Evolutionary conservation across 1,284 basidiomycete species (phyloP).

Genomic region (Chalciporus sp.): DNA sequence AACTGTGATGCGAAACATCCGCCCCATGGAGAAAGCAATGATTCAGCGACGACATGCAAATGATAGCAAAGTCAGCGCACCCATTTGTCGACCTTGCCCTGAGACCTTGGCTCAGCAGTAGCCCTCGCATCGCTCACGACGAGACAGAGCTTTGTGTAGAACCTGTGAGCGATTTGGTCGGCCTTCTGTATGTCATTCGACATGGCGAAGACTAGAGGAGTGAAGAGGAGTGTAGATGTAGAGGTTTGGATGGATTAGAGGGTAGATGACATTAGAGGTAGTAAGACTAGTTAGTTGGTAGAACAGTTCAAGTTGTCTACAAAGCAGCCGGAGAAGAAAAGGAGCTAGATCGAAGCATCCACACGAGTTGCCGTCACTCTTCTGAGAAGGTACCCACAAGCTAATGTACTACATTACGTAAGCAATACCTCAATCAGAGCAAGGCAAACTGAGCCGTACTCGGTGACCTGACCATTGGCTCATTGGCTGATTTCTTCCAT

Average conservation of each 20-base stretch:
- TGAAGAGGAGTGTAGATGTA: constrained; percentile 3
- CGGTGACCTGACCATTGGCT: too few species aligned
- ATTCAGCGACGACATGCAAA: constrained; percentile 5
- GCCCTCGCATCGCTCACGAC: constrained; percentile 70
- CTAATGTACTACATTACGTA: constrained; percentile 21
- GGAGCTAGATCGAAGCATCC: constrained; percentile 24
- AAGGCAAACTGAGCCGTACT: neutral
- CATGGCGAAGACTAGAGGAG: constrained; percentile 28
- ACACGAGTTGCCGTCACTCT: constrained; percentile 18
- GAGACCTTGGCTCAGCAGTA: constrained; percentile 47
- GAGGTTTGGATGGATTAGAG: constrained; percentile 24
- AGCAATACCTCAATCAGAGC: constrained; percentile 26
- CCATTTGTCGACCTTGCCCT: constrained; percentile 73
- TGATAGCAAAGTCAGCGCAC: constrained; percentile 43
- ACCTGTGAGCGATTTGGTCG: constrained; percentile 79
- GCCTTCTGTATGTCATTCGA: constrained; percentile 68
- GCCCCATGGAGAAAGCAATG: neutral
- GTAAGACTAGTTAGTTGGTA: constrained; percentile 10
- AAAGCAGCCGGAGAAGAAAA: constrained; percentile 42
- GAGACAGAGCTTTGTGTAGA: constrained; percentile 77
- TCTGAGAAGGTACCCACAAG: constrained; percentile 16
- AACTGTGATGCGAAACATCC: constrained; percentile 49
- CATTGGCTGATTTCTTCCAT: neutral
- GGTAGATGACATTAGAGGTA: constrained; percentile 27
- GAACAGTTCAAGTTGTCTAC: constrained; percentile 16